Evolutionary conservation across 306 rosid genomes (phyloP).

Genomic region (Trifolium fragiferum): DNA sequence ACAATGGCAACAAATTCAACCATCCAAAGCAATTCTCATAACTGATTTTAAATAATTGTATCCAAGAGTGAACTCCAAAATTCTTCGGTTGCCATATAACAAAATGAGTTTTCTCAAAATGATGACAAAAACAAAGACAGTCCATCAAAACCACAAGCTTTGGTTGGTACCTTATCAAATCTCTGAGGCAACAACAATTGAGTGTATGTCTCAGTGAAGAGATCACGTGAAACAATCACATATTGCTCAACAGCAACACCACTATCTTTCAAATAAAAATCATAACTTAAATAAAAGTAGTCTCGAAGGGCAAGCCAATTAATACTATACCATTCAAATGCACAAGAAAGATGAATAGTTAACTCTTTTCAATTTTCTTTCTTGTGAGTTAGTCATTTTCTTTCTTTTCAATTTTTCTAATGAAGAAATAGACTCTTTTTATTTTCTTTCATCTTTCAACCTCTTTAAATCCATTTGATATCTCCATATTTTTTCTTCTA

Average conservation of each 20-base stretch:
- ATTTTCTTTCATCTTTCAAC: conserved; percentile 12
- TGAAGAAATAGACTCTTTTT: no score
- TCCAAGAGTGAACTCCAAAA: neutral
- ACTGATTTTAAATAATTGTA: neutral
- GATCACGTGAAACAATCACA: conserved; percentile 11
- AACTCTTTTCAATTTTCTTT: no score
- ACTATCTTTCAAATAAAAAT: no score
- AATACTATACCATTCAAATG: neutral
- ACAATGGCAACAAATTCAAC: neutral
- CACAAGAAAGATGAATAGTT: no score
- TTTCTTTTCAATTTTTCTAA: no score
- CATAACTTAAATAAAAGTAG: no score
- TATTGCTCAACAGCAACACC: neutral
- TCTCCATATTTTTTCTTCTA: conserved; percentile 33
- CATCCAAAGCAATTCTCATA: neutral
- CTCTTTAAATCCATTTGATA: conserved; percentile 21
- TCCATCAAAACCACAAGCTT: neutral
- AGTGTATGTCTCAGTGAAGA: neutral
- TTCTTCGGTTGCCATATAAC: neutral
- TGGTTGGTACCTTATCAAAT: neutral
- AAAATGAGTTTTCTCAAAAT: neutral
- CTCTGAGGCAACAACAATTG: neutral
- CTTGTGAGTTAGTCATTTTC: no score
- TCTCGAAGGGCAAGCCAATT: neutral
- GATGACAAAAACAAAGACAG: neutral